Base-by-base conservation (phyloP, 306 rosid genomes). In the Dryas alaskensis region DNA sequence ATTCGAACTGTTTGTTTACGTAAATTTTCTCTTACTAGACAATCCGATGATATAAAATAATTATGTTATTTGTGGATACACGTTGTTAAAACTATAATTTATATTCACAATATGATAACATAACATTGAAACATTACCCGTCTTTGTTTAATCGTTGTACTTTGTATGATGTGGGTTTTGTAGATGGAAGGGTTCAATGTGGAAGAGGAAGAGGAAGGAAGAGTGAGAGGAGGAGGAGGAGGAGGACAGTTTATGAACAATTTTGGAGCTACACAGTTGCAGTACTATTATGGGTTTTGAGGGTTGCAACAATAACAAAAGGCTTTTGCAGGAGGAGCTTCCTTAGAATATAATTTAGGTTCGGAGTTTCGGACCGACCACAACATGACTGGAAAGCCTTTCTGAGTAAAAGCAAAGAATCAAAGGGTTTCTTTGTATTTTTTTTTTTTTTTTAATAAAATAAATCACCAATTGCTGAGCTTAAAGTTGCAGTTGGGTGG, bases 181-280 rank as follows among this genome's bases (percentile, higher is more conserved):
- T 59, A 90, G 98, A 67, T 89, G 12, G 92, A 79, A 57, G 87
- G 82, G 9, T 27, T 87, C 81, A 86, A 82, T 66, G 92, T 80
- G 69, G 90, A 84, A 63, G 81, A 78, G 47, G 91, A 81, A 12
- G 81, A 72, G 58, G 58, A 54, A 70, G 82, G 70, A 69, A 83
- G 76, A 78, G 58, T 64, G 11, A 40, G 81, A 80, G 79, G 57
- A 71, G 44, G 81, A 70, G 65, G 82, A 64, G 78, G 79, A 70
- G 65, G 82, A 64, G 78, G 79, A 16, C 75, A 85, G 54, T 80
- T 80, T 67, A n/a, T 82, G 75, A 80, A 74, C 73, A 49, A 69
- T 43, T 85, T 50, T 72, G 88, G 73, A 64, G 69, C 73, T 37
- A 52, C 73, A 8, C 93, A 90, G 52, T 84, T 85, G 72, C 89